Conservation (phyloP, 495 filamentous ascomycete genomes). For the Cenococcum geophilum region DNA sequence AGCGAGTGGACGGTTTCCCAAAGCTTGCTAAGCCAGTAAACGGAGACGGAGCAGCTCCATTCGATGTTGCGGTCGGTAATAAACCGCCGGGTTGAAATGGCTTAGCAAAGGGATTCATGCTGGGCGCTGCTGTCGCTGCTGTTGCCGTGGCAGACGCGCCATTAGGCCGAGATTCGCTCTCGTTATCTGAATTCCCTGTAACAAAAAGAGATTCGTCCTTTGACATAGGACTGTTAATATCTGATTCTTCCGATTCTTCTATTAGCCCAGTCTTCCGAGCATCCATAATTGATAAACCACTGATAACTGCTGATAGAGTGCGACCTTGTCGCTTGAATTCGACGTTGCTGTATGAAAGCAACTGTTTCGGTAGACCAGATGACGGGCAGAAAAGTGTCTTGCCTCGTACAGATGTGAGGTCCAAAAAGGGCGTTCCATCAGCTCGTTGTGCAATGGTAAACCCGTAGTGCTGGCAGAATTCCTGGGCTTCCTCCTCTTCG, state of each 20-base stretch:
- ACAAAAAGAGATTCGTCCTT: constrained; percentile 19
- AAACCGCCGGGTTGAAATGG: background rate
- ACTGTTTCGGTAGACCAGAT: constrained; percentile 7
- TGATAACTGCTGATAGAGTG: constrained; percentile 18
- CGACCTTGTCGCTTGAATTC: constrained; percentile 24
- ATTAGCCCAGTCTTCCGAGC: constrained; percentile 16
- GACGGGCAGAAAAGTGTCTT: background rate
- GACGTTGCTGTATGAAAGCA: constrained; percentile 19
- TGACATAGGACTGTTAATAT: background rate
- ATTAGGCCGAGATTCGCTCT: background rate
- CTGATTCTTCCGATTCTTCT: constrained; percentile 2
- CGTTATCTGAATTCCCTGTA: constrained; percentile 1
- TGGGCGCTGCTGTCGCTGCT: background rate
- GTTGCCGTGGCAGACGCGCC: background rate
- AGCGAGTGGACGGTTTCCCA: background rate
- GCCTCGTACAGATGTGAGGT: constrained; percentile 30
- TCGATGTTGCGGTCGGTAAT: background rate
- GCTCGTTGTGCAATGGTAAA: constrained; percentile 49
- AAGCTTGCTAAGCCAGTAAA: background rate
- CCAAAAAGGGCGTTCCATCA: constrained; percentile 34
- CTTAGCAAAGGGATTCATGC: constrained; percentile 3
- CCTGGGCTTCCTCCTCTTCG: constrained; percentile 58
- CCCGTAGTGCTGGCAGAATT: constrained; percentile 64
- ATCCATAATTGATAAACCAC: constrained; percentile 20
- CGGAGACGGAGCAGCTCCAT: background rate